Evolutionary conservation across 2,329 filamentous ascomycete genomes (phyloP).

Genomic region (Monosporascus cannonballus): DNA sequence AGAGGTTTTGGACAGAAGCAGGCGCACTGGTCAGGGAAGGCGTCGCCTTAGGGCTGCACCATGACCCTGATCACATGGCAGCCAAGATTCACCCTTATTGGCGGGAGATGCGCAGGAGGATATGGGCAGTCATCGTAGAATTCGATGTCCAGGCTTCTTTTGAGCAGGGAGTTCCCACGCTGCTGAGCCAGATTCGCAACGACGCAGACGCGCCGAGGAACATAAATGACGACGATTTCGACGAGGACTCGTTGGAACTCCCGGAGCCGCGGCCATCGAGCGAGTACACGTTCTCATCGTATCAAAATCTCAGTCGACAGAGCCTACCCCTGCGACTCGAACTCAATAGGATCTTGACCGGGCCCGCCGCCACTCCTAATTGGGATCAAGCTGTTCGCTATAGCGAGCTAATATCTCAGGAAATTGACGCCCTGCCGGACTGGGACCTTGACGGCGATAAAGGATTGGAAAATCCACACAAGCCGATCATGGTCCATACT

Average conservation of each 20-base stretch:
- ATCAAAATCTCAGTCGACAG: constrained; percentile 51
- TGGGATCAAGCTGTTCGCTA: constrained; percentile 58
- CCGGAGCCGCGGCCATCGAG: constrained; percentile 44
- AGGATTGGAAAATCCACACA: constrained; percentile 37
- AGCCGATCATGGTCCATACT: constrained; percentile 53
- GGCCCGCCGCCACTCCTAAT: constrained; percentile 47
- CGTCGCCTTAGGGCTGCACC: constrained; percentile 53
- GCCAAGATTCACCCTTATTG: constrained; percentile 52
- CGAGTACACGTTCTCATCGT: constrained; percentile 54
- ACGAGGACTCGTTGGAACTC: constrained; percentile 44
- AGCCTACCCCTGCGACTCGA: constrained; percentile 51
- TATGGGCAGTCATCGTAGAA: constrained; percentile 57
- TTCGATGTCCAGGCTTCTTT: constrained; percentile 58
- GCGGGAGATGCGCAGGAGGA: constrained; percentile 54
- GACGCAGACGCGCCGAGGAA: constrained; percentile 51
- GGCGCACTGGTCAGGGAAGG: constrained; percentile 52
- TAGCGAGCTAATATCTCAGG: constrained; percentile 54
- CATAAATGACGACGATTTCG: constrained; percentile 52
- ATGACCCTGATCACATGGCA: constrained; percentile 50
- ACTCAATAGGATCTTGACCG: constrained; percentile 50
- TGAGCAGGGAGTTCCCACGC: constrained; percentile 53
- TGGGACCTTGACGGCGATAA: constrained; percentile 42
- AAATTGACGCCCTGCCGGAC: constrained; percentile 53
- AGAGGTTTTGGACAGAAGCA: constrained; percentile 55
- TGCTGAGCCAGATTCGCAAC: constrained; percentile 50